Conservation (phyloP, 2,329 filamentous ascomycete genomes). For the Dothidotthia symphoricarpi region DNA sequence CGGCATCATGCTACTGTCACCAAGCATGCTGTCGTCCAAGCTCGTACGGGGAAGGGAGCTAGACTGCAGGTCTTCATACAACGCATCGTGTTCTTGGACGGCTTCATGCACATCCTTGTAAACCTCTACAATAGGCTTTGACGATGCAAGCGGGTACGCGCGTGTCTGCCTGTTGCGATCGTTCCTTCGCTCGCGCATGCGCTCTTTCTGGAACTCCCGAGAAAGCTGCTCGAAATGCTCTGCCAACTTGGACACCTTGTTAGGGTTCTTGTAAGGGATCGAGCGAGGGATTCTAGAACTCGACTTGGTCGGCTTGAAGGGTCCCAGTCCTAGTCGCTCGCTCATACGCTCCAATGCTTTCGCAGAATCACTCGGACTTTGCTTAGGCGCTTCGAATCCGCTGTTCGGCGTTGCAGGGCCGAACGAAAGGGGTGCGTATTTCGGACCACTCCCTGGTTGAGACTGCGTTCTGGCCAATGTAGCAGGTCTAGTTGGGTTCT, state of each 20-base stretch:
- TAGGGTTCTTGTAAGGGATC: conserved; percentile 66
- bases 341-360: conserved; percentile 66
- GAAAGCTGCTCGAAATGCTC: conserved; percentile 96
- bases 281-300: conserved; percentile 81
- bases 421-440: conserved; percentile 17
- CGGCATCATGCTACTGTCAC: conserved; percentile 36
- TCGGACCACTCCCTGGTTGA: conserved; percentile 34
- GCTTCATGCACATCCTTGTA: conserved; percentile 93
- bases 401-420: conserved; percentile 18
- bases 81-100: conserved; percentile 73
- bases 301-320: conserved; percentile 59
- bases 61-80: conserved; percentile 58
- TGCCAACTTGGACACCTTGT: conserved; percentile 85
- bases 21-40: conserved; percentile 40
- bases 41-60: conserved; percentile 33
- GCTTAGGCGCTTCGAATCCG: conserved; percentile 22
- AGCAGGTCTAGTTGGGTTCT: conserved; percentile 27
- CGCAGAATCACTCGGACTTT: conserved; percentile 35
- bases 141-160: conserved; percentile 84
- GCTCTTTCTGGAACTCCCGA: conserved; percentile 93
- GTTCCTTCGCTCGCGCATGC: conserved; percentile 79
- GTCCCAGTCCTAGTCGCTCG: conserved; percentile 66
- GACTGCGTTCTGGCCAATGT: conserved; percentile 37
- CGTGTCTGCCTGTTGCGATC: conserved; percentile 73
- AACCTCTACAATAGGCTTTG: conserved; percentile 94